Conservation (phyloP, 768 basidiomycete species). For the Mycena filopes region DNA sequence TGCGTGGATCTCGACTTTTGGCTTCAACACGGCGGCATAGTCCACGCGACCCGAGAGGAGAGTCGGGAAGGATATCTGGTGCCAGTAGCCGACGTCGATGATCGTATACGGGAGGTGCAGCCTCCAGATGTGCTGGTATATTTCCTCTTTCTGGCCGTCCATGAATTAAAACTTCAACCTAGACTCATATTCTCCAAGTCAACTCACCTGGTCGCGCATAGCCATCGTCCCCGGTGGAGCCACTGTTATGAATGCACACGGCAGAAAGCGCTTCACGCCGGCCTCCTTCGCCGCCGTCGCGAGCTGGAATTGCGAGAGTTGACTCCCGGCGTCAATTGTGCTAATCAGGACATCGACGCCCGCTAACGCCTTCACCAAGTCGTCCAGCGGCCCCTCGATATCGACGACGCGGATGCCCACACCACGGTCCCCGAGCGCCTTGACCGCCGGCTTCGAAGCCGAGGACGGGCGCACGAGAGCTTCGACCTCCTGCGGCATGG, state of each 20-base stretch:
- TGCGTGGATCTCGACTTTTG: constrained; percentile 30
- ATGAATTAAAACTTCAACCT: too few relatives aligned
- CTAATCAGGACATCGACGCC: constrained; percentile 28
- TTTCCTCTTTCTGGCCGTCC: constrained; percentile 38
- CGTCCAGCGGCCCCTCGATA: constrained; percentile 15
- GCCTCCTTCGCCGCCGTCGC: constrained; percentile 27
- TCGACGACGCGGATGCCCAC: constrained; percentile 21
- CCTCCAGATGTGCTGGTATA: constrained; percentile 38
- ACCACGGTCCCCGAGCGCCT: constrained; percentile 7
- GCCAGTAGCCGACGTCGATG: constrained; percentile 48
- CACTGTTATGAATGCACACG: constrained; percentile 24
- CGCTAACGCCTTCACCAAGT: background rate
- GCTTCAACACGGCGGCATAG: constrained; percentile 7
- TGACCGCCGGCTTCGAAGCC: constrained; percentile 5
- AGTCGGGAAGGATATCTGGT: constrained; percentile 34
- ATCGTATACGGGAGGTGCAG: constrained; percentile 41
- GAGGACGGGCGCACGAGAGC: constrained; percentile 28
- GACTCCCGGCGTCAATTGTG: constrained; percentile 17
- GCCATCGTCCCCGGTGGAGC: constrained; percentile 17
- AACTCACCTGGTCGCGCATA: constrained; percentile 14
- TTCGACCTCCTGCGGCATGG: constrained; percentile 8
- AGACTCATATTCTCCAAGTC: too few relatives aligned
- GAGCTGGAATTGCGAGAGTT: constrained; percentile 15
- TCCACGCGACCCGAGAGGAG: constrained; percentile 29
- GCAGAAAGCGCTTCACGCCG: constrained; percentile 28